Conservation (phyloP, 495 filamentous ascomycete genomes). For the Trichoderma reesei region DNA sequence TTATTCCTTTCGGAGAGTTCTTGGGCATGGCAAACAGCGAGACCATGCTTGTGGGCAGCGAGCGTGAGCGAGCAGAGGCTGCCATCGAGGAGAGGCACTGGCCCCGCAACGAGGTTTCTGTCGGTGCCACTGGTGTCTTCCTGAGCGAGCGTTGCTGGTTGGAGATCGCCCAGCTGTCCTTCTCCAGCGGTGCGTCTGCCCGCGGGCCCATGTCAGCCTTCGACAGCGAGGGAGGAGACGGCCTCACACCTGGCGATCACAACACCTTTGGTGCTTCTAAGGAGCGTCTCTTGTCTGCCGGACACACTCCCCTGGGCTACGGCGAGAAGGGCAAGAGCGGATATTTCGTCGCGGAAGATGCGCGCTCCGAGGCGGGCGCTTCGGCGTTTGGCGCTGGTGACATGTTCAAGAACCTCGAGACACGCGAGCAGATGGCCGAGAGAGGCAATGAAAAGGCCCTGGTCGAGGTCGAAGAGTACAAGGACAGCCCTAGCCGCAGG, state of each 20-base stretch:
- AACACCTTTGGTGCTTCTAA: slow-evolving; percentile 54
- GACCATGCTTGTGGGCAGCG: slow-evolving; percentile 76
- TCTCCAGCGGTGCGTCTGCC: slow-evolving; percentile 44
- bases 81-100: slow-evolving; percentile 83
- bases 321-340: slow-evolving; percentile 64
- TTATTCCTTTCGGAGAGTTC: slow-evolving; percentile 93
- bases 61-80: slow-evolving; percentile 82
- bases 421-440: slow-evolving; percentile 85
- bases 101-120: slow-evolving; percentile 82
- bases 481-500: slow-evolving; percentile 71
- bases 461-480: slow-evolving; percentile 77
- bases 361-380: slow-evolving; percentile 79
- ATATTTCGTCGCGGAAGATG: slow-evolving; percentile 78
- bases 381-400: slow-evolving; percentile 85
- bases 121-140: slow-evolving; percentile 89
- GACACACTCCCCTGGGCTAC: slow-evolving; percentile 54
- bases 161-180: slow-evolving; percentile 69
- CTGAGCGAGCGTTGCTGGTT: slow-evolving; percentile 92
- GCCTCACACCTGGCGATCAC: slow-evolving; percentile 24
- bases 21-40: slow-evolving; percentile 79
- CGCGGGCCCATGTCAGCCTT: slow-evolving; percentile 32
- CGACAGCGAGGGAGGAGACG: slow-evolving; percentile 33
- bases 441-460: slow-evolving; percentile 87
- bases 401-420: slow-evolving; percentile 97
- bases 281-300: slow-evolving; percentile 51